Evolutionary conservation across 768 basidiomycete species (phyloP).

Genomic region (Hericium alpestre): DNA sequence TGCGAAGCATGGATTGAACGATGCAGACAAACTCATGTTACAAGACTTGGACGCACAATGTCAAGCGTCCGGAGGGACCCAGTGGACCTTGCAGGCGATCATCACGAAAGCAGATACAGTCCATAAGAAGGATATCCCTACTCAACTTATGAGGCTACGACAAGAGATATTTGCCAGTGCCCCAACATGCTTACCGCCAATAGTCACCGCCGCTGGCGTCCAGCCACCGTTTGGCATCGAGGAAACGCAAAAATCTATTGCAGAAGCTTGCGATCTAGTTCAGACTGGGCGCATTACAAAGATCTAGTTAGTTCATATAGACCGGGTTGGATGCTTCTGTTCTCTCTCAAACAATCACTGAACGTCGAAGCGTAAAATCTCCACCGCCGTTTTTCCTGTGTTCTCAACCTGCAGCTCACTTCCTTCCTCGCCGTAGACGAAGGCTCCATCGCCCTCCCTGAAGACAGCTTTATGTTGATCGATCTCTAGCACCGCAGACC

Average conservation of each 20-base stretch:
- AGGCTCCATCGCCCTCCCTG: not conserved
- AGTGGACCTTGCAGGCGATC: conserved; percentile 57
- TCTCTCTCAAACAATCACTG: not conserved
- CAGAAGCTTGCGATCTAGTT: conserved; percentile 37
- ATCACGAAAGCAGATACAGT: conserved; percentile 63
- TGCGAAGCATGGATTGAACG: conserved; percentile 50
- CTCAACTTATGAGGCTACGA: conserved; percentile 32
- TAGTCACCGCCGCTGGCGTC: conserved; percentile 38
- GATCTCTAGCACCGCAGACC: not conserved
- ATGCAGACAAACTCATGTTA: conserved; percentile 54
- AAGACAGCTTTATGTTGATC: not conserved
- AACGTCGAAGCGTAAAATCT: not conserved
- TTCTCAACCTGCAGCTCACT: not conserved
- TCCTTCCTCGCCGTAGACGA: conserved; percentile 11
- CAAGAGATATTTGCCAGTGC: conserved; percentile 40
- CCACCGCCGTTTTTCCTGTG: not conserved
- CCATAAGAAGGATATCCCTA: conserved; percentile 22
- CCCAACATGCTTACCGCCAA: conserved; percentile 54
- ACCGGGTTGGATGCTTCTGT: not conserved
- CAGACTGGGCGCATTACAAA: conserved; percentile 14
- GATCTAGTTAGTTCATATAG: not conserved
- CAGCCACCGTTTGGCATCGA: conserved; percentile 50
- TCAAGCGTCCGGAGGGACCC: conserved; percentile 26
- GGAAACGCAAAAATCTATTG: conserved; percentile 44
- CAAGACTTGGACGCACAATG: conserved; percentile 31